Percentiles rank a stretch among this genome's conserved stretches.
Conservation (phyloP, 305 asterid genomes). For the Plantago lanceolata region DNA sequence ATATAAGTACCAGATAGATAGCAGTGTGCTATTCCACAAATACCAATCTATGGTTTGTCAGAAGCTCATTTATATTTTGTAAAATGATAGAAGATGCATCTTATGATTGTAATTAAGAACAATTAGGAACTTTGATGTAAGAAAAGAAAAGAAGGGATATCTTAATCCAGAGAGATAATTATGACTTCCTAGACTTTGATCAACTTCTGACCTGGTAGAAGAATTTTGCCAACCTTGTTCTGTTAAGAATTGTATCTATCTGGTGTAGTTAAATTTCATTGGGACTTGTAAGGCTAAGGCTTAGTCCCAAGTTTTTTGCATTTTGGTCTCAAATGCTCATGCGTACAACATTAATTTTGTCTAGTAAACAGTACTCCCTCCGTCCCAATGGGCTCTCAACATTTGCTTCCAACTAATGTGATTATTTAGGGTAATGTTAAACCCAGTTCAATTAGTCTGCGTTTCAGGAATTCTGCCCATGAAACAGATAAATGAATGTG, state of each 20-base stretch:
- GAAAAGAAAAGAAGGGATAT: background rate
- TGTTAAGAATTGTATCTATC: background rate
- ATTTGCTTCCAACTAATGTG: background rate
- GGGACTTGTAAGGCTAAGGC: background rate
- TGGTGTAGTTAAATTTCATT: background rate
- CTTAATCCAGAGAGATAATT: background rate
- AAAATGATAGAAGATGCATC: no score
- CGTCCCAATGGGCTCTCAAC: background rate
- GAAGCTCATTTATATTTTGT: no score
- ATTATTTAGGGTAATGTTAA: no score
- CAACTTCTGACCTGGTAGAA: background rate
- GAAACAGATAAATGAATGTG: background rate
- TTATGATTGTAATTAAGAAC: no score
- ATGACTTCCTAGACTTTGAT: background rate
- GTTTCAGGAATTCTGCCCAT: background rate
- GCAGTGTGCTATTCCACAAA: no score
- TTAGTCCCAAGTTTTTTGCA: background rate
- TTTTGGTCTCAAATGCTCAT: conserved; percentile 6
- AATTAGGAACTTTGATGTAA: no score
- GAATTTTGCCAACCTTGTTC: background rate
- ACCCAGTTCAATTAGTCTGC: background rate
- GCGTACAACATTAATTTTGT: background rate
- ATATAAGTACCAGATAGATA: no score
- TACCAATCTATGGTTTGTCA: no score
- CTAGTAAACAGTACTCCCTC: background rate